These are phyloP conservation scores for Aristolochia fimbriata DNA, from an alignment of 164 flowering plant species.

Conservation along the genomic window DNA sequence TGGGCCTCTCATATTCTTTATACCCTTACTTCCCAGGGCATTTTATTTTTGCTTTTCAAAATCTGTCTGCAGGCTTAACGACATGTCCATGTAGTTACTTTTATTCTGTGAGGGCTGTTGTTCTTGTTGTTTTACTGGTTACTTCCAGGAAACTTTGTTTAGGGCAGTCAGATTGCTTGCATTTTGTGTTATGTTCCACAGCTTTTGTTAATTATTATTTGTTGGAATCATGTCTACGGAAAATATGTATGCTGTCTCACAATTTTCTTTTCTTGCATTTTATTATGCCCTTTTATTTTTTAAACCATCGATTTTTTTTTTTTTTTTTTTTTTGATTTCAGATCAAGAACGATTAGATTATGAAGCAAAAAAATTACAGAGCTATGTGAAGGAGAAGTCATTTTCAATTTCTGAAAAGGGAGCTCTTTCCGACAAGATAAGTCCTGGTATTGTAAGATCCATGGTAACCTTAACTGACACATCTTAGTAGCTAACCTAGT, in stretches of 20 bases:
- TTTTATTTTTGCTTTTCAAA: too few species aligned
- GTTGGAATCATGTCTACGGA: background rate
- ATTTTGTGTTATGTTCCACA: background rate
- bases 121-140: background rate
- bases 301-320: background rate
- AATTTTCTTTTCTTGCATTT: background rate
- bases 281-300: background rate
- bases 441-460: constrained; percentile 65
- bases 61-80: too few species aligned
- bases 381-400: constrained; percentile 67
- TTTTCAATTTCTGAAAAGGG: constrained; percentile 63
- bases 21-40: too few species aligned
- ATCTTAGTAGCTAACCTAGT: constrained; percentile 21
- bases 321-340: constrained; percentile 16
- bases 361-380: constrained; percentile 64
- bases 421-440: constrained; percentile 62
- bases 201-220: background rate
- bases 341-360: constrained; percentile 66
- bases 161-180: background rate
- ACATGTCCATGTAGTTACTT: background rate
- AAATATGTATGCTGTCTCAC: too few species aligned
- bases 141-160: background rate
- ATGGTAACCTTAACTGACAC: constrained; percentile 58
- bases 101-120: background rate
- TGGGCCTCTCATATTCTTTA: too few species aligned